Conservation (phyloP, 2,329 filamentous ascomycete species). For the Aspergillus persii region DNA sequence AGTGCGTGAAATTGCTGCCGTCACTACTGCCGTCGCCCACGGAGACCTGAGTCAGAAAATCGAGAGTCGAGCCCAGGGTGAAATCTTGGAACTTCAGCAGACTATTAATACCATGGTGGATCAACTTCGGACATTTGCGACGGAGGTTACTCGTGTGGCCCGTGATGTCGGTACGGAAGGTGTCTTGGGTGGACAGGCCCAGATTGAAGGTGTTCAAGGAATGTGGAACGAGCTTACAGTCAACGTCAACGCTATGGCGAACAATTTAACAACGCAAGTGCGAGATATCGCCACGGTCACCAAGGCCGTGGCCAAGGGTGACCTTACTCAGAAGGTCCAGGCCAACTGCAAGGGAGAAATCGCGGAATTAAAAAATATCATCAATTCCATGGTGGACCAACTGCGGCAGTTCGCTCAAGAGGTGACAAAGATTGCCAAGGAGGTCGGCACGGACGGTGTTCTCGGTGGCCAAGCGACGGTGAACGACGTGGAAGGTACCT, state of each 20-base stretch:
- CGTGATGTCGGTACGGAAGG: slow-evolving; percentile 82
- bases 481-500: slow-evolving; percentile 94
- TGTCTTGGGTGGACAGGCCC: slow-evolving; percentile 76
- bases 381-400: slow-evolving; percentile 99
- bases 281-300: slow-evolving; percentile 86
- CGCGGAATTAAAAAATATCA: slow-evolving; percentile 91
- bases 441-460: slow-evolving; percentile 93
- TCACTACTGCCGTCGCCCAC: slow-evolving; percentile 79
- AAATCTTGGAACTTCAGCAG: slow-evolving; percentile 79
- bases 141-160: slow-evolving; percentile 78
- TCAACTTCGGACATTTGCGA: slow-evolving; percentile 77
- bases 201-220: slow-evolving; percentile 79
- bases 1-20: slow-evolving; percentile 81
- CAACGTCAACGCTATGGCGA: slow-evolving; percentile 85
- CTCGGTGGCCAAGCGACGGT: slow-evolving; percentile 93
- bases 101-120: slow-evolving; percentile 91
- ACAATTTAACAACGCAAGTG: slow-evolving; percentile 83
- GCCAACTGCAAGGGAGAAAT: slow-evolving; percentile 91
- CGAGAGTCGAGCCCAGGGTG: slow-evolving; percentile 73
- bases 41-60: slow-evolving; percentile 84
- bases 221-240: slow-evolving; percentile 88
- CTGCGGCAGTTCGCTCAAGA: slow-evolving; percentile 94
- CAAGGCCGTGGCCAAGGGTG: slow-evolving; percentile 72
- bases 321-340: slow-evolving; percentile 94
- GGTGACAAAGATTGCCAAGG: slow-evolving; percentile 92